Percentiles rank a stretch among this genome's conserved stretches.
Evolutionary conservation across 192 early-diverging fungal species (phyloP).

Genomic region (Chytriomyces hyalinus): DNA sequence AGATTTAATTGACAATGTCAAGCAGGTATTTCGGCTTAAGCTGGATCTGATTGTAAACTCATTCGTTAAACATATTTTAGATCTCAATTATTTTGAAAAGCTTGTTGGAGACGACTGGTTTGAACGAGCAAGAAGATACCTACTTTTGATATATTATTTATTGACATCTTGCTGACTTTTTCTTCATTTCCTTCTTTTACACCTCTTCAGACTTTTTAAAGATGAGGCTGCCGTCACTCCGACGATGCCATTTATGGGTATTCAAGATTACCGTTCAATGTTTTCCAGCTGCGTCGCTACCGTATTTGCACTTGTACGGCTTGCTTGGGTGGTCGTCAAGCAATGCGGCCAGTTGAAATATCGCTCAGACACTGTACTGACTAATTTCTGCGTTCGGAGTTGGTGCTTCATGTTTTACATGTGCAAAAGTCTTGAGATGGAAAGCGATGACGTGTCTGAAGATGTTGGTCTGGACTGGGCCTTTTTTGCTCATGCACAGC

Average conservation of each 20-base stretch:
- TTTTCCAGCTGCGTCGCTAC: not conserved
- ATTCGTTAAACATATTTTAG: not conserved
- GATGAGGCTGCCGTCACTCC: constrained; percentile 4
- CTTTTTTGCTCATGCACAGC: constrained; percentile 28
- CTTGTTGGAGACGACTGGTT: not conserved
- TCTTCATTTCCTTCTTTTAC: not conserved
- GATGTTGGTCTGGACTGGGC: constrained; percentile 2
- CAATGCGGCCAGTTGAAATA: constrained; percentile 3
- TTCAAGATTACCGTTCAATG: not conserved
- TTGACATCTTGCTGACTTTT: constrained; percentile 4
- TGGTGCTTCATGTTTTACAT: constrained; percentile 31
- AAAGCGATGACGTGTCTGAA: not conserved
- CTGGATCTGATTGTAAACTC: not conserved
- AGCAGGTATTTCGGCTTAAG: not conserved
- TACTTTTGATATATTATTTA: not conserved
- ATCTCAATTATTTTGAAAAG: constrained; percentile 6
- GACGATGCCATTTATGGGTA: constrained; percentile 10
- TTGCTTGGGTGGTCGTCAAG: constrained; percentile 16
- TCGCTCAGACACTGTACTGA: not conserved
- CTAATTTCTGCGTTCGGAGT: constrained; percentile 8
- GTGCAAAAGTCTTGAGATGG: constrained; percentile 11
- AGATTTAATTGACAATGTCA: not conserved
- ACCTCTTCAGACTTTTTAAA: constrained; percentile 17
- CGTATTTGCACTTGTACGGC: constrained; percentile 7
- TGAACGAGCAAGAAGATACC: constrained; percentile 13